A percentile compares a stretch with the other conserved stretches of the same genome.
Evolutionary conservation across 2,329 filamentous ascomycete species (phyloP).

Genomic region (Tolypocladium nubicola): DNA sequence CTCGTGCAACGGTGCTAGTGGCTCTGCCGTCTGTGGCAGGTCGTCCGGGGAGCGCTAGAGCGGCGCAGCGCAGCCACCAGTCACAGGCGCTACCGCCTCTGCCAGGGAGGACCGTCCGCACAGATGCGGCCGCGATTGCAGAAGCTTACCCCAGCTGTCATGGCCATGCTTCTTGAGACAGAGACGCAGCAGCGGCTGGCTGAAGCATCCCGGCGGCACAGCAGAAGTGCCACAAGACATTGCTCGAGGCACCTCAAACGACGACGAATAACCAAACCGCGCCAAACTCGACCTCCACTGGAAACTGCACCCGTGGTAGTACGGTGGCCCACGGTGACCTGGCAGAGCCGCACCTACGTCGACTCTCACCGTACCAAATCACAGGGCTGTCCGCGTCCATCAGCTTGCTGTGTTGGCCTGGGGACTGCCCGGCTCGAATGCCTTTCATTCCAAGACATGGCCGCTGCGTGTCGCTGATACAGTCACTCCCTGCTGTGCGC

Average conservation of each 20-base stretch:
- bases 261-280: neutral
- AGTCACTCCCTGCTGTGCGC: conserved; percentile 2
- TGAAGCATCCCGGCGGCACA: neutral
- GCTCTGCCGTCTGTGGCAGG: neutral
- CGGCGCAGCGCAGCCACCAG: neutral
- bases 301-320: neutral
- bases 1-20: neutral
- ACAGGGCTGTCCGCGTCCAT: neutral
- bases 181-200: neutral
- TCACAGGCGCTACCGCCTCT: neutral
- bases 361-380: neutral
- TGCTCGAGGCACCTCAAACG: neutral
- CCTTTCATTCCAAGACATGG: conserved; percentile 5
- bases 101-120: neutral
- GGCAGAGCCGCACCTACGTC: neutral
- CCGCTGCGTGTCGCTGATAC: conserved; percentile 4
- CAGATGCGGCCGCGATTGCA: neutral
- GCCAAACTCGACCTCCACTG: neutral
- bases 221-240: neutral
- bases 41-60: neutral
- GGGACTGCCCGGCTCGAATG: conserved; percentile 1
- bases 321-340: neutral
- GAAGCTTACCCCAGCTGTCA: neutral
- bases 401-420: neutral
- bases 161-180: neutral